Conservation (phyloP, 768 basidiomycete species). For the Phylloporus sp. region DNA sequence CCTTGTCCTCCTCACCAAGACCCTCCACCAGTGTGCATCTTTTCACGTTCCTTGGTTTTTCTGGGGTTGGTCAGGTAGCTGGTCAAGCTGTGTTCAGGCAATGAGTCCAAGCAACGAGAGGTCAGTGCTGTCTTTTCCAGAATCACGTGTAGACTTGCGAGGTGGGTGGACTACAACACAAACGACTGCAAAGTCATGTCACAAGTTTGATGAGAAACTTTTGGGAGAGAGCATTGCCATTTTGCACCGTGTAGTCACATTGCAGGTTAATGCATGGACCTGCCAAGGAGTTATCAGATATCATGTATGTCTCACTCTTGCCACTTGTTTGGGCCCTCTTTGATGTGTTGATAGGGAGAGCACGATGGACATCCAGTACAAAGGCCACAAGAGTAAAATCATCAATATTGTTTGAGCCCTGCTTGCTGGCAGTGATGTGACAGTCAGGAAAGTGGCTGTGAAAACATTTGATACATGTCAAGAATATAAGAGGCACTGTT, state of each 20-base stretch:
- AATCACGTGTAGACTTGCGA: neutral
- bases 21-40: conserved; percentile 35
- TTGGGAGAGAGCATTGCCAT: conserved; percentile 80
- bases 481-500: too few species aligned
- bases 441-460: conserved; percentile 87
- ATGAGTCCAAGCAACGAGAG: conserved; percentile 87
- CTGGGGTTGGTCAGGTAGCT: conserved; percentile 79
- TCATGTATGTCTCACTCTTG: conserved; percentile 57
- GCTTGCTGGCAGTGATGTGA: conserved; percentile 82
- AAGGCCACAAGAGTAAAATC: conserved; percentile 86
- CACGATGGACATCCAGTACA: conserved; percentile 76
- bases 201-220: conserved; percentile 93
- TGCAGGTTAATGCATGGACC: conserved; percentile 59
- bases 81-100: conserved; percentile 70
- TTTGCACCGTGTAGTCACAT: conserved; percentile 61
- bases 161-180: conserved; percentile 74
- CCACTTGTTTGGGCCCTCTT: neutral
- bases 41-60: conserved; percentile 47
- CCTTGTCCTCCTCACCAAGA: conserved; percentile 28
- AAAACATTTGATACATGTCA: conserved; percentile 89
- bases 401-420: conserved; percentile 79
- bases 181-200: conserved; percentile 84
- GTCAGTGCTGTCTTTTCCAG: conserved; percentile 35
- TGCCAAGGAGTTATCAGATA: conserved; percentile 83
- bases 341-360: conserved; percentile 57